Conservation (phyloP, 345 rosid genomes). For the Lagerstroemia speciosa region DNA sequence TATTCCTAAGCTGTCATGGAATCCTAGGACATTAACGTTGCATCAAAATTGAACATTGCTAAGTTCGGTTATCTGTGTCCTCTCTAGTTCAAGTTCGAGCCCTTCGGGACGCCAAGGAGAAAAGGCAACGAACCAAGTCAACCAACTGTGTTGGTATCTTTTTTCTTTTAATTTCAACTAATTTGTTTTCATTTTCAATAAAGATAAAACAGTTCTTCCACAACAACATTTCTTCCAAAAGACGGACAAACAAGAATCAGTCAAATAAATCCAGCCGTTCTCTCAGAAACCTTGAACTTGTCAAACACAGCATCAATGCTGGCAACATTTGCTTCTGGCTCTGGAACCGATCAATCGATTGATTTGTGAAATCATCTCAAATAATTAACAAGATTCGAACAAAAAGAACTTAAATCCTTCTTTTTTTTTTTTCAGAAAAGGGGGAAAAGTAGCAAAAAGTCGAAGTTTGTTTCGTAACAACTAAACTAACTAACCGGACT, state of each 20-base stretch:
- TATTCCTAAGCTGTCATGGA: not conserved
- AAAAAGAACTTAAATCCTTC: no score
- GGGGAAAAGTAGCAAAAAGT: slow-evolving; percentile 1
- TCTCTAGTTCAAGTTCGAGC: no score
- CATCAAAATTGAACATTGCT: not conserved
- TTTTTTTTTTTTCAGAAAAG: not conserved
- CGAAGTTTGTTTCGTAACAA: not conserved
- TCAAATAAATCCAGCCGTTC: not conserved
- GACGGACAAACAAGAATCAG: not conserved
- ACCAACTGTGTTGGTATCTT: no score
- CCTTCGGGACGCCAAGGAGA: no score
- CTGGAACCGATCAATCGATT: not conserved
- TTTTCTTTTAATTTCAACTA: no score
- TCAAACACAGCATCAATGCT: not conserved
- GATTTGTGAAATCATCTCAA: not conserved
- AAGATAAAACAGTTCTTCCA: no score
- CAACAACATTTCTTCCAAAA: not conserved
- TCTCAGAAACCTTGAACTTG: not conserved
- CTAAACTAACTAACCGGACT: slow-evolving; percentile 58
- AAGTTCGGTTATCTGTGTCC: no score
- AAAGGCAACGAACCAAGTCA: no score
- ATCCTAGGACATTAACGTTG: not conserved
- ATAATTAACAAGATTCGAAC: no score
- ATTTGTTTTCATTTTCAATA: no score
- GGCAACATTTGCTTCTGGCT: not conserved